Evolutionary conservation across 106 monocot genomes (phyloP), one percentile per base, ranked within the genome.

Genomic region (Phalaenopsis aphrodite): DNA sequence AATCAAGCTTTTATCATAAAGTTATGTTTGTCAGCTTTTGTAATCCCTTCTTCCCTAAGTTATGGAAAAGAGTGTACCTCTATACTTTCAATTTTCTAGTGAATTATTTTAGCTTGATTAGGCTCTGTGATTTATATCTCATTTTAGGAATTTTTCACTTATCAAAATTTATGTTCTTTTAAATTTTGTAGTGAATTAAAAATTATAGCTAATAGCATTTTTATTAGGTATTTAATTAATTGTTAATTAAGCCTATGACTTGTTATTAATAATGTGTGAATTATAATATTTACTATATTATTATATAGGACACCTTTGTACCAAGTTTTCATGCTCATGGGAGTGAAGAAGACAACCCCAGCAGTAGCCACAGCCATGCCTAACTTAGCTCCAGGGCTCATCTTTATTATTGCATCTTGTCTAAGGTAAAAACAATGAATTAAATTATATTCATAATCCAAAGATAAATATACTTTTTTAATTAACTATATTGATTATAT

Each of bases 271-370:
- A 12, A 52, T 14, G 11, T 52, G 30, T 74, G 5, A 43, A 15
- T 74, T 74, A 5, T 75, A n/a, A 75, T 42, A n/a, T 19, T 75
- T 0, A 45, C 30, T 30, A 30, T 30, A 30, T 75, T 75, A 43
- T 43, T 75, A 45, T 45, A 21, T 42, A 76, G 76, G 30, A 52
- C 21, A 19, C 76, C 76, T 49, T 1, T 76, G 49, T 24, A 24
- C 24, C 76, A 76, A 52, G 49, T 76, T 1, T 30, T 76, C 24
- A 11, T 48, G 49, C 49, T 76, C 5, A 0, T 52, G 8, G 76
- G 76, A 18, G 49, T 76, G 30, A 76, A 76, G 49, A 76, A 49
- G 49, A 76, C 76, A 76, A 76, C 49, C 76, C 76, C 76, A 42
- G 76, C 76, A 12, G 52, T 76, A 0, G 76, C 76, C 23, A 52